Evolutionary conservation across 2,329 filamentous ascomycete species (phyloP).

Genomic region (Colletotrichum sidae): DNA sequence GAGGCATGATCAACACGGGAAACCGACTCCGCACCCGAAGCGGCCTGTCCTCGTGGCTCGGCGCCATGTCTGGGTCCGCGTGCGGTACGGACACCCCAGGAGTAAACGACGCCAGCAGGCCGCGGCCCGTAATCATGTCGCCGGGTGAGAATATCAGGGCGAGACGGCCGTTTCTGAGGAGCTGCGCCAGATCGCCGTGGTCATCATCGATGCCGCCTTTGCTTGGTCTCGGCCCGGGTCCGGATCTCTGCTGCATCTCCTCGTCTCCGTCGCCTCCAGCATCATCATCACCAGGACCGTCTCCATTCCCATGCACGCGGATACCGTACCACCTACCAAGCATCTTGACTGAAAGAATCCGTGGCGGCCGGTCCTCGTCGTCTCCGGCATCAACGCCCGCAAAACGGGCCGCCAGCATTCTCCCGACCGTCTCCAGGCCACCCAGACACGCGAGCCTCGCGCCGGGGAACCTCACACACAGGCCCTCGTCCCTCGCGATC

Average conservation of each 20-base stretch:
- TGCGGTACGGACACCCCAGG: not conserved
- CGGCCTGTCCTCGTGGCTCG: slow-evolving; percentile 1
- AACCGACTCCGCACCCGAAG: not conserved
- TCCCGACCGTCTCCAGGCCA: not conserved
- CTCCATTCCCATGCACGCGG: not conserved
- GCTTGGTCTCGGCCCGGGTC: not conserved
- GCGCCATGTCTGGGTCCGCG: not conserved
- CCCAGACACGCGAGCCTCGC: not conserved
- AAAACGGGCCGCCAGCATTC: not conserved
- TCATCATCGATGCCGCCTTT: not conserved
- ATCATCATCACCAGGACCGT: not conserved
- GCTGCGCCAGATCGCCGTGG: not conserved
- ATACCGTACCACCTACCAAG: slow-evolving; percentile 7
- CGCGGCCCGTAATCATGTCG: slow-evolving; percentile 11
- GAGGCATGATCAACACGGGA: slow-evolving; percentile 8
- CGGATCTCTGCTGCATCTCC: not conserved
- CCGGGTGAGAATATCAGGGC: slow-evolving; percentile 3
- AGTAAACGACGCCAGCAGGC: slow-evolving; percentile 4
- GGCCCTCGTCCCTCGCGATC: not conserved
- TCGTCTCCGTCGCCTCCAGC: not conserved
- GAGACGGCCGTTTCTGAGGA: not conserved
- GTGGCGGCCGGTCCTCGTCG: too few species aligned
- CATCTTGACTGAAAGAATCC: slow-evolving; percentile 1
- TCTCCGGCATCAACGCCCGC: not conserved
- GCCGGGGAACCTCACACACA: slow-evolving; percentile 1